Percentiles rank a stretch among this genome's conserved stretches.
phyloP scores from a whole-genome alignment of 2,329 filamentous ascomycete genomes.

The Lecanicillium sp. region DNA sequence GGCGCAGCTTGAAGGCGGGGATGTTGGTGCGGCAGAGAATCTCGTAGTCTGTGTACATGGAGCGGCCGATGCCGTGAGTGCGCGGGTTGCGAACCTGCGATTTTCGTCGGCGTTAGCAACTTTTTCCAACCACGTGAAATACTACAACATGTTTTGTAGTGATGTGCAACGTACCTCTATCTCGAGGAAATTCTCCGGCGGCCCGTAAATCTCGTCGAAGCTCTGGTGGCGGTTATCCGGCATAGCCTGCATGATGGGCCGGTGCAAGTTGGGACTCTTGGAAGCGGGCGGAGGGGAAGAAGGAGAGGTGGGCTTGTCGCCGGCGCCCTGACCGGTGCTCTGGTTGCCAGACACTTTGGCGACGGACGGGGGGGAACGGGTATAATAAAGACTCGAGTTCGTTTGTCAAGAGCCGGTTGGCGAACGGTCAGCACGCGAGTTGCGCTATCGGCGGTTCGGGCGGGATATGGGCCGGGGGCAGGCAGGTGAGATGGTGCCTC shows the following conservation, averaged over 20 bases:
- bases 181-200: slow-evolving; percentile 97
- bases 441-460: no score
- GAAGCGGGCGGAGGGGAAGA: slow-evolving; percentile 15
- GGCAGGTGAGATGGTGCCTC: no score
- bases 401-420: not conserved
- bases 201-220: slow-evolving; percentile 98
- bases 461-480: no score
- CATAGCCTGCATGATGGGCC: slow-evolving; percentile 57
- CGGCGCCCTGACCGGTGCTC: slow-evolving; percentile 24
- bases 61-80: slow-evolving; percentile 87
- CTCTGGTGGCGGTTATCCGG: slow-evolving; percentile 78
- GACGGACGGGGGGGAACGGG: slow-evolving; percentile 16
- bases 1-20: slow-evolving; percentile 92
- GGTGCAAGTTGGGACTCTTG: slow-evolving; percentile 30
- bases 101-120: not conserved
- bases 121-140: slow-evolving; percentile 3
- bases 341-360: slow-evolving; percentile 37
- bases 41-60: slow-evolving; percentile 99
- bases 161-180: slow-evolving; percentile 64
- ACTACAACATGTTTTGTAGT: not conserved
- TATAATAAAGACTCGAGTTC: not conserved
- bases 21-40: slow-evolving; percentile 98
- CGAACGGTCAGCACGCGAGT: not conserved
- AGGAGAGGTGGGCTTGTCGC: slow-evolving; percentile 12
- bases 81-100: slow-evolving; percentile 81